Percentiles rank a stretch among this genome's conserved stretches.
Conservation (phyloP, 2,329 filamentous ascomycete genomes). For the Aspergillus niger region DNA sequence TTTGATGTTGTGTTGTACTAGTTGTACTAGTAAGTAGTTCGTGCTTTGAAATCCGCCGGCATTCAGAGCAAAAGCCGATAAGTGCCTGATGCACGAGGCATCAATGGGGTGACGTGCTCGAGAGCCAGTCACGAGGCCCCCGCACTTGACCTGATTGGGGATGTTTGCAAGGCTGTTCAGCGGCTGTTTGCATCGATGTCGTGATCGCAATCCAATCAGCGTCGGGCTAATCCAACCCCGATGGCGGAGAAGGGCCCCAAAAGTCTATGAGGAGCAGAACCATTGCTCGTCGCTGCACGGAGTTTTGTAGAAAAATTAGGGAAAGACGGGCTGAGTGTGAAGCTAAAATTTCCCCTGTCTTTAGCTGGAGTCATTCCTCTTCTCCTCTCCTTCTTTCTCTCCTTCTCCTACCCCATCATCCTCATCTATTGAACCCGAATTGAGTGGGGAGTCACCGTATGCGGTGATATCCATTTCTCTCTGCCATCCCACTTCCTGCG, state of each 20-base stretch:
- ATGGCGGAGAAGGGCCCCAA: constrained; percentile 36
- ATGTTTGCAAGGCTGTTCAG: constrained; percentile 31
- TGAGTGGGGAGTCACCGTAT: constrained; percentile 36
- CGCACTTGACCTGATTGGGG: constrained; percentile 28
- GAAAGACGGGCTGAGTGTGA: constrained; percentile 1
- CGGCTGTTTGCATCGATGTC: constrained; percentile 46
- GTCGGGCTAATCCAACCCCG: constrained; percentile 38
- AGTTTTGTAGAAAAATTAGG: constrained; percentile 15
- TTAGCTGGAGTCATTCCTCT: constrained; percentile 11
- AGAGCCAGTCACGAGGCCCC: constrained; percentile 31
- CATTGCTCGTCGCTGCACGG: constrained; percentile 13
- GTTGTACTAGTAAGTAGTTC: neutral
- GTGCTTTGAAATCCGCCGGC: constrained; percentile 2
- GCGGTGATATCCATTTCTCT: constrained; percentile 33
- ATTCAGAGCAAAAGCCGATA: constrained; percentile 26
- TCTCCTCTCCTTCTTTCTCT: constrained; percentile 16
- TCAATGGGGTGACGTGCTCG: constrained; percentile 33
- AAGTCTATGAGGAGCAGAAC: constrained; percentile 20
- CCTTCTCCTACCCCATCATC: constrained; percentile 8
- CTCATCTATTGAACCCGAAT: constrained; percentile 15
- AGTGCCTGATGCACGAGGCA: neutral
- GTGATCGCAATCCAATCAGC: constrained; percentile 48
- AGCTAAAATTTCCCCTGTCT: constrained; percentile 13
- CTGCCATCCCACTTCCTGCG: constrained; percentile 32
- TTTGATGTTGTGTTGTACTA: too few species aligned